Evolutionary conservation across 1,284 basidiomycete species (phyloP).

Genomic region (Irpex lacteus): DNA sequence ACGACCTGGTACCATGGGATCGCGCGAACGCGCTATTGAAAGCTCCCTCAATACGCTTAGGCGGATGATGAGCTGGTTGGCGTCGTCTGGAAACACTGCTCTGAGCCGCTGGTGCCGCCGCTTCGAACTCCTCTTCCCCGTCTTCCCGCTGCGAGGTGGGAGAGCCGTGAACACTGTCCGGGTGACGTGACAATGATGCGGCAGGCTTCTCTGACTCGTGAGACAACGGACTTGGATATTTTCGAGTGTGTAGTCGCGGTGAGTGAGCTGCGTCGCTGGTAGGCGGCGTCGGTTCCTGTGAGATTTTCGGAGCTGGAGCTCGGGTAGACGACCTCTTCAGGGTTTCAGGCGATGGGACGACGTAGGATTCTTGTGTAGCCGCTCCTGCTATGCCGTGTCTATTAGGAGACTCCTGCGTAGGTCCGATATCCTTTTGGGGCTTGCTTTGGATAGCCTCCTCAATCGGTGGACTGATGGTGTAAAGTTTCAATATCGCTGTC

Average conservation of each 20-base stretch:
- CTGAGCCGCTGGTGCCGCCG: not conserved
- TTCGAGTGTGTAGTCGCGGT: not conserved
- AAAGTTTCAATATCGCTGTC: no score
- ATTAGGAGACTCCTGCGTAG: no score
- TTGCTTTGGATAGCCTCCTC: no score
- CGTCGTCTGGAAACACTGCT: slow-evolving; percentile 1
- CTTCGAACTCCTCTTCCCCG: slow-evolving; percentile 14
- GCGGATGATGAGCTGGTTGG: slow-evolving; percentile 14
- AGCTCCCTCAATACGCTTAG: slow-evolving; percentile 23
- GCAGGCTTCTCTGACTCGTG: not conserved
- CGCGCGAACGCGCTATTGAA: slow-evolving; percentile 25
- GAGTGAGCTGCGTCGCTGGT: slow-evolving; percentile 6
- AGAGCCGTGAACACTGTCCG: no score
- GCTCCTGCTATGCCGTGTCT: not conserved
- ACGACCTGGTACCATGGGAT: slow-evolving; percentile 11
- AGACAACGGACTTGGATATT: not conserved
- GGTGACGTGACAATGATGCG: not conserved
- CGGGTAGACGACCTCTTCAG: not conserved
- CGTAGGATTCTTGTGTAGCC: not conserved
- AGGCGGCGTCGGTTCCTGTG: slow-evolving; percentile 14
- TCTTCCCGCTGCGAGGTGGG: not conserved
- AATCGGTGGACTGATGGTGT: no score
- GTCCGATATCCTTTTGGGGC: no score
- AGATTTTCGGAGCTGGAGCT: not conserved
- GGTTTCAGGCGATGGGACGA: slow-evolving; percentile 1